phyloP scores from a whole-genome alignment of 495 filamentous ascomycete genomes.

The Aspergillus campestris region DNA sequence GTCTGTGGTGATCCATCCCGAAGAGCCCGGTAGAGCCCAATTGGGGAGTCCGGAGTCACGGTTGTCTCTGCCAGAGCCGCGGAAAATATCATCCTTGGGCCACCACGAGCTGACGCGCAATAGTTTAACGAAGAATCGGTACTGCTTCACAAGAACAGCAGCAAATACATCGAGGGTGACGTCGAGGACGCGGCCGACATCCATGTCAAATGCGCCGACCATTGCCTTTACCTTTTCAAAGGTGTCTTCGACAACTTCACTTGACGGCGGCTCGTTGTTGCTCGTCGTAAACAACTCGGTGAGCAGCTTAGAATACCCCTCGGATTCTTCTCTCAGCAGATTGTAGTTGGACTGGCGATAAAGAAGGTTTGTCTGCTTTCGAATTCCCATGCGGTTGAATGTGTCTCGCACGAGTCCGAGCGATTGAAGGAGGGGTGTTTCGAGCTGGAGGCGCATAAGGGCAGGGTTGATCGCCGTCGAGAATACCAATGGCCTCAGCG shows the following conservation, averaged over 20 bases:
- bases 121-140: conserved; percentile 87
- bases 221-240: conserved; percentile 80
- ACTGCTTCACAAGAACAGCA: conserved; percentile 72
- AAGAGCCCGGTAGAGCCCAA: conserved; percentile 72
- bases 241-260: conserved; percentile 58
- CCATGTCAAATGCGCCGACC: conserved; percentile 86
- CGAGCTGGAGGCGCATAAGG: conserved; percentile 76
- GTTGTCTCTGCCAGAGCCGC: conserved; percentile 20
- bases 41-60: conserved; percentile 53
- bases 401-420: conserved; percentile 74
- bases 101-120: conserved; percentile 93
- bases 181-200: conserved; percentile 90
- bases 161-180: conserved; percentile 86
- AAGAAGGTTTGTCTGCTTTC: conserved; percentile 81
- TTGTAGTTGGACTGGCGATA: conserved; percentile 98
- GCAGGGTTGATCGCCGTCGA: conserved; percentile 62
- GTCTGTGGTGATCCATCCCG: conserved; percentile 46
- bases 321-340: conserved; percentile 86
- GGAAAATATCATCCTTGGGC: conserved; percentile 54
- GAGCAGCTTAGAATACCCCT: conserved; percentile 84
- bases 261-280: conserved; percentile 49
- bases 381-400: conserved; percentile 73
- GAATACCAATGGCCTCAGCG: conserved; percentile 48
- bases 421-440: conserved; percentile 60
- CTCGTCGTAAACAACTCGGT: conserved; percentile 83